A percentile compares a stretch with the other conserved stretches of the same genome.
These are phyloP conservation scores for Gossypium schwendimanii DNA, from an alignment of 441 rosid species.

Conservation along the genomic window DNA sequence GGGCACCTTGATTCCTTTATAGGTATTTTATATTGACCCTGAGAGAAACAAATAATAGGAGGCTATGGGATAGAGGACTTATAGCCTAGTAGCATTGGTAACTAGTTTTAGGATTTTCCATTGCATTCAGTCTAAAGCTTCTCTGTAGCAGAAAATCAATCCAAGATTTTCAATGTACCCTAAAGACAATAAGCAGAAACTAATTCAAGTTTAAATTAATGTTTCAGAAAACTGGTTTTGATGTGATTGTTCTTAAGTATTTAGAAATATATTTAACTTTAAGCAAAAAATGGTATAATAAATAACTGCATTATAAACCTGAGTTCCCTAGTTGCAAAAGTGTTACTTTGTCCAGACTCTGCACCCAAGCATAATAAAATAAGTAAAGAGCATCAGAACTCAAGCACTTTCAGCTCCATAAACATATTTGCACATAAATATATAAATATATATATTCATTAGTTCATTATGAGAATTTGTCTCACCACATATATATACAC, in stretches of 20 bases:
- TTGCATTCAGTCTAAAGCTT: neutral
- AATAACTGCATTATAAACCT: no score
- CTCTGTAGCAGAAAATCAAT: neutral
- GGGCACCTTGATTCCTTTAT: no score
- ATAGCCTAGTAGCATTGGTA: neutral
- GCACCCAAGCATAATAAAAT: neutral
- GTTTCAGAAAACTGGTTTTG: no score
- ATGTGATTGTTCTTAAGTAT: no score
- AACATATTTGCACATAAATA: no score
- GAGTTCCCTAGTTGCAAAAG: neutral
- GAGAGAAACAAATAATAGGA: neutral
- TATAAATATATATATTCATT: neutral
- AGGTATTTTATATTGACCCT: neutral
- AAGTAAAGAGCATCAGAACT: neutral
- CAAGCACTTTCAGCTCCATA: neutral
- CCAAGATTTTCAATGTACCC: neutral
- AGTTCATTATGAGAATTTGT: neutral
- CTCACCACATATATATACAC: neutral
- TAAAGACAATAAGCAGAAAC: no score
- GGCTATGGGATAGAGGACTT: neutral
- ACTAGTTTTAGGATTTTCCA: neutral
- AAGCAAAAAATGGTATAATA: no score
- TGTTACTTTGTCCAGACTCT: neutral
- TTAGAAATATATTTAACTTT: no score
- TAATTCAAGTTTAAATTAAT: no score